Conservation (phyloP, 352 stramenopile species). For the Globisporangium middletonii region DNA sequence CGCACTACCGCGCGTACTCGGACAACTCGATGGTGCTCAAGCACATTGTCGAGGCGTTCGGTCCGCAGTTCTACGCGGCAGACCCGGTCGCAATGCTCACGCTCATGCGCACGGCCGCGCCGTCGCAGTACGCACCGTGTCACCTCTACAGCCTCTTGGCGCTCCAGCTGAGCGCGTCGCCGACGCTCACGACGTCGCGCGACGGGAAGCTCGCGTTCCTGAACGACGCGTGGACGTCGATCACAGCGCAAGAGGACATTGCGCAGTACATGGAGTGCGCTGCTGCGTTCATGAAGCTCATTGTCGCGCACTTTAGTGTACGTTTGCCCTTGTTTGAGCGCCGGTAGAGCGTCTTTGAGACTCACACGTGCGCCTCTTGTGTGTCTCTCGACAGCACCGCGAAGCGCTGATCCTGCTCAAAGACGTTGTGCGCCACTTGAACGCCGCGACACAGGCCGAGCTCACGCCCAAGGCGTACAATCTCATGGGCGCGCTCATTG, state of each 20-base stretch:
- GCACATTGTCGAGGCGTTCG: slow-evolving; percentile 79
- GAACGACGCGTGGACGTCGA: slow-evolving; percentile 80
- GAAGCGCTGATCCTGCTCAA: slow-evolving; percentile 83
- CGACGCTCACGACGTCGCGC: slow-evolving; percentile 23
- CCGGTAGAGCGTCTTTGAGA: neutral
- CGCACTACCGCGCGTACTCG: slow-evolving; percentile 79
- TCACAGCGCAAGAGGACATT: slow-evolving; percentile 69
- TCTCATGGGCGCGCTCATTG: slow-evolving; percentile 60
- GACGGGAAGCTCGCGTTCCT: slow-evolving; percentile 71
- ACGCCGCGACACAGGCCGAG: slow-evolving; percentile 45
- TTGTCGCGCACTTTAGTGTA: slow-evolving; percentile 79
- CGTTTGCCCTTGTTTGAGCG: neutral
- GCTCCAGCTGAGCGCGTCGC: slow-evolving; percentile 40
- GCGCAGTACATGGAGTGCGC: slow-evolving; percentile 79
- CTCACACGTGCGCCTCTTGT: neutral
- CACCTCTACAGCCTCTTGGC: slow-evolving; percentile 71
- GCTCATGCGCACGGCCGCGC: slow-evolving; percentile 53
- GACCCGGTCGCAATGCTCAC: slow-evolving; percentile 54
- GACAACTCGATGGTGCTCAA: slow-evolving; percentile 88
- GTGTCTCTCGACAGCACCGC: slow-evolving; percentile 29
- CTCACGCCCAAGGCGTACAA: slow-evolving; percentile 65
- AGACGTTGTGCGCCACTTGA: slow-evolving; percentile 81
- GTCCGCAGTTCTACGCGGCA: slow-evolving; percentile 45
- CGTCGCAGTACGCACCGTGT: slow-evolving; percentile 52
- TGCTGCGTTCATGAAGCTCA: slow-evolving; percentile 80